These are phyloP conservation scores for Penicillium chermesinum DNA, from an alignment of 495 filamentous ascomycete genomes.

Conservation along the genomic window DNA sequence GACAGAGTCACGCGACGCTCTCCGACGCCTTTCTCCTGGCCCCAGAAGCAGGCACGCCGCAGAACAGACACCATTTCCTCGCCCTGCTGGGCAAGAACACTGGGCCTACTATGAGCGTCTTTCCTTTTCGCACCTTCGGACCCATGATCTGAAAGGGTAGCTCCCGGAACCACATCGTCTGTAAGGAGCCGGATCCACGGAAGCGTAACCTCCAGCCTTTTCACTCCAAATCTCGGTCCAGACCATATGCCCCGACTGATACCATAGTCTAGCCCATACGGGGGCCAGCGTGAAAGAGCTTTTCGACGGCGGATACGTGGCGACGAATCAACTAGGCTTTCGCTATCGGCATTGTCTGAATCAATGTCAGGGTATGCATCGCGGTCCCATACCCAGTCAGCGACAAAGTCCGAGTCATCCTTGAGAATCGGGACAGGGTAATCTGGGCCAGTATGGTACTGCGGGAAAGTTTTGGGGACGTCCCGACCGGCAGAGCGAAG, in stretches of 20 bases:
- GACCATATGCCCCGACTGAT: constrained; percentile 15
- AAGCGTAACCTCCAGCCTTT: constrained; percentile 26
- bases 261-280: constrained; percentile 36
- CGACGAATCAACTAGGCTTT: neutral
- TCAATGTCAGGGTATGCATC: constrained; percentile 9
- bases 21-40: constrained; percentile 30
- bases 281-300: constrained; percentile 37
- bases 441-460: constrained; percentile 32
- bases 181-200: constrained; percentile 31
- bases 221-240: constrained; percentile 12
- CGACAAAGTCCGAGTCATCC: neutral
- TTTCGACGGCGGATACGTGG: constrained; percentile 28
- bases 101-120: neutral
- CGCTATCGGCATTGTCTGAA: neutral
- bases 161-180: neutral
- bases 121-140: neutral
- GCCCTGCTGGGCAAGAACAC: constrained; percentile 29
- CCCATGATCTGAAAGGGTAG: neutral
- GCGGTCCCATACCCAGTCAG: constrained; percentile 3
- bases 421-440: constrained; percentile 32
- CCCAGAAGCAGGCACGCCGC: constrained; percentile 40
- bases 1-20: constrained; percentile 28
- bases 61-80: constrained; percentile 38
- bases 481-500: constrained; percentile 47
- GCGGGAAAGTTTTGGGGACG: constrained; percentile 30